Conservation (phyloP, 352 stramenopile species). For the Stramenopiles sp. region DNA sequence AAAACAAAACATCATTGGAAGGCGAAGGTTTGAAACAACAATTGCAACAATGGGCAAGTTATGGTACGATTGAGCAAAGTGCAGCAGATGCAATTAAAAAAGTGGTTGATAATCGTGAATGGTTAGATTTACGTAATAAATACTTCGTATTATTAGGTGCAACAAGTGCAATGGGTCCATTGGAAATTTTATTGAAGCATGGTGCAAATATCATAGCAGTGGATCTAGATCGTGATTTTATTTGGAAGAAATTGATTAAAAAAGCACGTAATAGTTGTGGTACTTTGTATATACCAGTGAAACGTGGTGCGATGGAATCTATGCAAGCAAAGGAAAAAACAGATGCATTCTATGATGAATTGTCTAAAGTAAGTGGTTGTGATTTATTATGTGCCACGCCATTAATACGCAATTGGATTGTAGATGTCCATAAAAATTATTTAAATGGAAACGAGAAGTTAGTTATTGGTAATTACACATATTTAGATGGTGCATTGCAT, state of each 20-base stretch:
- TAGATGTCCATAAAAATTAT: constrained; percentile 36
- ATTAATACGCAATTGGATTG: constrained; percentile 55
- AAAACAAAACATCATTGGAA: too few relatives aligned
- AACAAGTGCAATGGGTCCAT: constrained; percentile 48
- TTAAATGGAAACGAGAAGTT: too few relatives aligned
- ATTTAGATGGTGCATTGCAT: constrained; percentile 56
- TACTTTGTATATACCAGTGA: constrained; percentile 53
- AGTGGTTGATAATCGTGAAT: constrained; percentile 39
- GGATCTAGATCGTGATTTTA: constrained; percentile 43
- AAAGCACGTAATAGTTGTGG: constrained; percentile 35
- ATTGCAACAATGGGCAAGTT: constrained; percentile 46
- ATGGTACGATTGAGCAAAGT: constrained; percentile 53
- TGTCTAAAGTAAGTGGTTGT: constrained; percentile 33
- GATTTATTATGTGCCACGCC: constrained; percentile 58
- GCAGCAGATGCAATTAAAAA: constrained; percentile 44
- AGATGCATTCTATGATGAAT: constrained; percentile 19
- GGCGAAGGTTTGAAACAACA: constrained; percentile 35
- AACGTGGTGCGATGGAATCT: constrained; percentile 22
- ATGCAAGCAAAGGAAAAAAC: constrained; percentile 25
- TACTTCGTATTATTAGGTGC: constrained; percentile 62
- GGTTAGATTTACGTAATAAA: constrained; percentile 34
- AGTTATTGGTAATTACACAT: constrained; percentile 55
- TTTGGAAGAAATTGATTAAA: constrained; percentile 50
- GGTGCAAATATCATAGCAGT: constrained; percentile 59
- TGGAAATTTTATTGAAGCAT: constrained; percentile 46